Evolutionary conservation across 164 flowering plant genomes (phyloP).

Genomic region (Houttuynia cordata): DNA sequence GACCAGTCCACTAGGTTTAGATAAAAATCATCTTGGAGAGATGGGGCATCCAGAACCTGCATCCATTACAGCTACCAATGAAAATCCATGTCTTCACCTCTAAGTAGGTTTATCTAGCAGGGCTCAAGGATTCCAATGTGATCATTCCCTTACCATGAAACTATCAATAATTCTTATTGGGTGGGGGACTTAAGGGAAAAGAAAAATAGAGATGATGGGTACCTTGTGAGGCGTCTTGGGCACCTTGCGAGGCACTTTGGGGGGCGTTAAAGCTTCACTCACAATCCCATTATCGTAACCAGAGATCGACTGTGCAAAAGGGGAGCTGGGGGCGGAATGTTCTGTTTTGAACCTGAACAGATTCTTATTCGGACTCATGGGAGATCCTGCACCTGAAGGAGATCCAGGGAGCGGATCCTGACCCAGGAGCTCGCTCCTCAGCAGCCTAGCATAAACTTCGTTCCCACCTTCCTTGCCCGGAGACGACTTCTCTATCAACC

Average conservation of each 20-base stretch:
- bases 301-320: conserved; percentile 53
- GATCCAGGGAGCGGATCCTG: conserved; percentile 54
- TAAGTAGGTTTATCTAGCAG: no score
- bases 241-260: conserved; percentile 78
- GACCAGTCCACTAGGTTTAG: conserved; percentile 98
- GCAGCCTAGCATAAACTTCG: conserved; percentile 59
- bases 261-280: conserved; percentile 51
- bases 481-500: conserved; percentile 62
- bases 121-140: no score
- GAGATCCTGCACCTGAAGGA: conserved; percentile 67
- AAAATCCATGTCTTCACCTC: background rate
- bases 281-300: conserved; percentile 39
- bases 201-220: background rate
- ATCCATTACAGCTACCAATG: conserved; percentile 3
- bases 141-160: no score
- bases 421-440: conserved; percentile 79
- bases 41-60: conserved; percentile 97
- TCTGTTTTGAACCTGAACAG: conserved; percentile 89
- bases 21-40: conserved; percentile 96
- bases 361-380: conserved; percentile 78
- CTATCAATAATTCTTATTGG: no score
- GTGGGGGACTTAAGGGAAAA: no score
- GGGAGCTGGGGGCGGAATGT: conserved; percentile 55
- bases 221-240: conserved; percentile 98
- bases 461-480: conserved; percentile 77